A percentile compares a stretch with the other conserved stretches of the same genome.
Evolutionary conservation across 768 basidiomycete genomes (phyloP).

Genomic region (Lactarius evosmus): DNA sequence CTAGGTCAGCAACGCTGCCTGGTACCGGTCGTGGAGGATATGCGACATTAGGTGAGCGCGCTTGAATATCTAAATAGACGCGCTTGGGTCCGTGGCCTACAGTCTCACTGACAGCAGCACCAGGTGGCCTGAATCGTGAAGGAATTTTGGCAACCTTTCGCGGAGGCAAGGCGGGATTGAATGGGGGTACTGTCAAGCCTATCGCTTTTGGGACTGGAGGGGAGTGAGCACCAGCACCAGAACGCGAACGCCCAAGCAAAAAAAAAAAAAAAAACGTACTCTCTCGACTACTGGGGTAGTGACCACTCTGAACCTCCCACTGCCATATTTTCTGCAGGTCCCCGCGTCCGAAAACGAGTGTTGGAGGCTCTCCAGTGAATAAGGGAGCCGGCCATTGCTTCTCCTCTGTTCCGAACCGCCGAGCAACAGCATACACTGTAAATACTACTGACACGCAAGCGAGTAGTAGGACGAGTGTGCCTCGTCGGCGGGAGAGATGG

Average conservation of each 20-base stretch:
- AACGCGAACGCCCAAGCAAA: slow-evolving; percentile 3
- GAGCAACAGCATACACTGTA: slow-evolving; percentile 55
- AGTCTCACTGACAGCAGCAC: slow-evolving; percentile 52
- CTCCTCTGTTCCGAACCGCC: slow-evolving; percentile 57
- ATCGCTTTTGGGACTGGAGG: slow-evolving; percentile 67
- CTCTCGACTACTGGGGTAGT: slow-evolving; percentile 80
- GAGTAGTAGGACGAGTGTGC: slow-evolving; percentile 50
- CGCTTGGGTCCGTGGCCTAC: slow-evolving; percentile 75
- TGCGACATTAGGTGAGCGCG: slow-evolving; percentile 57
- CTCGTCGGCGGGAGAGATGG: slow-evolving; percentile 59
- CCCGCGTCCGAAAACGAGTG: slow-evolving; percentile 69
- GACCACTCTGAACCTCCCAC: slow-evolving; percentile 93
- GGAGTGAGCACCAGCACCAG: slow-evolving; percentile 16
- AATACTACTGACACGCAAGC: slow-evolving; percentile 48
- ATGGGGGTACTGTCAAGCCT: slow-evolving; percentile 50
- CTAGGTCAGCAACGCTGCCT: slow-evolving; percentile 85
- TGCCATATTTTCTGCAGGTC: slow-evolving; percentile 91
- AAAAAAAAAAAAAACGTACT: slow-evolving; percentile 49
- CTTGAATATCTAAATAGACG: slow-evolving; percentile 69
- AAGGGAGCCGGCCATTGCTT: slow-evolving; percentile 58
- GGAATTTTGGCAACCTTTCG: slow-evolving; percentile 46
- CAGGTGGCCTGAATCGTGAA: slow-evolving; percentile 46
- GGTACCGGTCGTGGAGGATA: slow-evolving; percentile 87
- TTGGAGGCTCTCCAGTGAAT: slow-evolving; percentile 56
- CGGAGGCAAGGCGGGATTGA: slow-evolving; percentile 75